Evolutionary conservation across 176 grass and related monocot species (phyloP).

Genomic region (Thalia dealbata): DNA sequence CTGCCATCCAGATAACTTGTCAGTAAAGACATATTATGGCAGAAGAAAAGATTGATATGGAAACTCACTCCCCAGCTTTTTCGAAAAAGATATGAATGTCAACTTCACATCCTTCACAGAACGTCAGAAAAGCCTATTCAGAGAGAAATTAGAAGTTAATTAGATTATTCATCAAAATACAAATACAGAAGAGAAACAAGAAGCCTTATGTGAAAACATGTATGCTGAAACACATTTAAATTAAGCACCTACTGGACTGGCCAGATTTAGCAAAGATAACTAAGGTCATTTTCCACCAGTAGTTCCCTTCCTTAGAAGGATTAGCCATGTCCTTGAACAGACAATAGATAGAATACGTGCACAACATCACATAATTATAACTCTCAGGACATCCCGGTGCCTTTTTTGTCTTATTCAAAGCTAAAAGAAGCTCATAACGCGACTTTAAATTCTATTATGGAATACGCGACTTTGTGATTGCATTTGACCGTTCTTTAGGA

Average conservation of each 20-base stretch:
- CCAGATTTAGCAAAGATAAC: no score
- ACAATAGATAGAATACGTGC: neutral
- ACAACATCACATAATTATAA: no score
- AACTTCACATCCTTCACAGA: conserved; percentile 91
- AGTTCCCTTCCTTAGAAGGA: conserved; percentile 2
- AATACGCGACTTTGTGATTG: no score
- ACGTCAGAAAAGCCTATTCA: conserved; percentile 69
- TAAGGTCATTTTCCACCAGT: neutral
- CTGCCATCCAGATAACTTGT: conserved; percentile 33
- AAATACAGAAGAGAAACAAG: conserved; percentile 1
- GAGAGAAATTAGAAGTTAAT: conserved; percentile 6
- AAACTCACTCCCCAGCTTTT: conserved; percentile 78
- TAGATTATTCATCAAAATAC: conserved; percentile 5
- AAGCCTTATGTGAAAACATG: neutral
- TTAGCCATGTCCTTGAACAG: neutral
- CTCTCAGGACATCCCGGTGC: no score
- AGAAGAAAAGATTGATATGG: conserved; percentile 11
- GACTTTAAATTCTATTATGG: no score
- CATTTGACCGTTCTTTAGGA: no score
- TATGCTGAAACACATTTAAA: neutral
- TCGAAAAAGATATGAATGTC: conserved; percentile 79
- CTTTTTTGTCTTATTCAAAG: no score
- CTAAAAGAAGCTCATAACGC: no score
- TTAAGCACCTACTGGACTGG: neutral
- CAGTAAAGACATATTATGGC: neutral